Evolutionary conservation across 164 flowering plant genomes (phyloP).

Genomic region (Saururus chinensis): DNA sequence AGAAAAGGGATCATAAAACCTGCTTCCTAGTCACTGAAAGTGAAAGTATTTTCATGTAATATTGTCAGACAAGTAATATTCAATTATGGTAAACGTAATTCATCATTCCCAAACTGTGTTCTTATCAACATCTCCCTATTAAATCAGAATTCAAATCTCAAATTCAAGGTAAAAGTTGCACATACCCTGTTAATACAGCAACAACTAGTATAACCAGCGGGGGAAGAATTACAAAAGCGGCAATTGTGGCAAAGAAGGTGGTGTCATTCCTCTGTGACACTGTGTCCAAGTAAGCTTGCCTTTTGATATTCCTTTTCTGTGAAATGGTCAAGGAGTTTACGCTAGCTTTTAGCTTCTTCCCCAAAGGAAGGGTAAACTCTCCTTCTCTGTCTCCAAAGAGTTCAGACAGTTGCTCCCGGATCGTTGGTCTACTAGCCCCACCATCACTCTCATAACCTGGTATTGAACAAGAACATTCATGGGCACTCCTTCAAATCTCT

Average conservation of each 20-base stretch:
- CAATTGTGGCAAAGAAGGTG: conserved; percentile 75
- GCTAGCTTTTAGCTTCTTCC: conserved; percentile 62
- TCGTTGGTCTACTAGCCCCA: conserved; percentile 26
- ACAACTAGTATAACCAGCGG: conserved; percentile 69
- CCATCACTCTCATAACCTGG: conserved; percentile 65
- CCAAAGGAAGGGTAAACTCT: conserved; percentile 68
- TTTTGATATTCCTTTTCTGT: conserved; percentile 84
- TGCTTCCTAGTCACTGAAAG: too few species aligned
- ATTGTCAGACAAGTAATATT: too few species aligned
- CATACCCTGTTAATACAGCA: conserved; percentile 80
- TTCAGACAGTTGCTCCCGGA: conserved; percentile 62
- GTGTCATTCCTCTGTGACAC: conserved; percentile 88
- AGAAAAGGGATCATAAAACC: too few species aligned
- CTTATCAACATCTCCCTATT: too few species aligned
- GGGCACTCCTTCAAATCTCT: too few species aligned
- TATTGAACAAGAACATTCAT: background rate
- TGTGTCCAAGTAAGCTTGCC: conserved; percentile 72
- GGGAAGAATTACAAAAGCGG: conserved; percentile 71
- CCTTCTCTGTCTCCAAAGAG: conserved; percentile 50
- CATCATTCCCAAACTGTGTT: too few species aligned
- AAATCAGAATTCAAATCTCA: background rate
- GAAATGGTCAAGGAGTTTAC: conserved; percentile 60
- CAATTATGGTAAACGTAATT: too few species aligned
- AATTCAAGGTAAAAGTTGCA: conserved; percentile 76
- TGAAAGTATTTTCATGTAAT: too few species aligned